A percentile compares a stretch with the other conserved stretches of the same genome.
Conservation (phyloP, 176 grass and related monocot genomes). For the Miscanthus lutarioriparius region DNA sequence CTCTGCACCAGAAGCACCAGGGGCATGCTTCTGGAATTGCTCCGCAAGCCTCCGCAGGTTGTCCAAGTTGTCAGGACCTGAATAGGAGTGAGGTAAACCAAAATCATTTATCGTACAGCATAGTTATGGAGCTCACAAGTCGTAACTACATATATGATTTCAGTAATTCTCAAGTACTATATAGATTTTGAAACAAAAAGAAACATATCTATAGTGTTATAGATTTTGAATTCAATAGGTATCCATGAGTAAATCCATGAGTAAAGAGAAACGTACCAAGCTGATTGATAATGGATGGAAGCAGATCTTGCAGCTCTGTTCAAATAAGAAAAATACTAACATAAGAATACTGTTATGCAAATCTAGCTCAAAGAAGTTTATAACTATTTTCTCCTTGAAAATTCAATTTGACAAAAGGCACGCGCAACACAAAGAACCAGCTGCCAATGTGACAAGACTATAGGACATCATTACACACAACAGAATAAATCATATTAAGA, state of each 20-base stretch:
- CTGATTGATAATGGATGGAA: slow-evolving; percentile 95
- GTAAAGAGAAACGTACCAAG: slow-evolving; percentile 62
- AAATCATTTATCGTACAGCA: not conserved
- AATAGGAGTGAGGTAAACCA: slow-evolving; percentile 8
- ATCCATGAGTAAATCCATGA: slow-evolving; percentile 22
- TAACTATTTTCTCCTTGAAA: not conserved
- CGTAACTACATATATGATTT: slow-evolving; percentile 2
- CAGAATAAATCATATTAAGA: not conserved
- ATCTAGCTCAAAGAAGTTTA: not conserved
- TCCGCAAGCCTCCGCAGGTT: slow-evolving; percentile 89
- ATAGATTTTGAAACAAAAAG: not conserved
- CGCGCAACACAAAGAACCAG: not conserved
- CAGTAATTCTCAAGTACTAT: not conserved
- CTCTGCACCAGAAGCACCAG: slow-evolving; percentile 50
- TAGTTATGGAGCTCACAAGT: not conserved
- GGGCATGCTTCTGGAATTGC: slow-evolving; percentile 87
- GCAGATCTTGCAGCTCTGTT: slow-evolving; percentile 92
- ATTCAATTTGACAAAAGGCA: not conserved
- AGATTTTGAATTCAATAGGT: not conserved
- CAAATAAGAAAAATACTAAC: not conserved
- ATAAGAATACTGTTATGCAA: slow-evolving; percentile 14
- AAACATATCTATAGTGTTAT: not conserved
- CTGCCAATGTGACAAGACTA: not conserved
- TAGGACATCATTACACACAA: not conserved
- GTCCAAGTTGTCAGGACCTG: slow-evolving; percentile 97